Conservation (phyloP, 2,329 filamentous ascomycete genomes). For the Ceratocystis variospora region DNA sequence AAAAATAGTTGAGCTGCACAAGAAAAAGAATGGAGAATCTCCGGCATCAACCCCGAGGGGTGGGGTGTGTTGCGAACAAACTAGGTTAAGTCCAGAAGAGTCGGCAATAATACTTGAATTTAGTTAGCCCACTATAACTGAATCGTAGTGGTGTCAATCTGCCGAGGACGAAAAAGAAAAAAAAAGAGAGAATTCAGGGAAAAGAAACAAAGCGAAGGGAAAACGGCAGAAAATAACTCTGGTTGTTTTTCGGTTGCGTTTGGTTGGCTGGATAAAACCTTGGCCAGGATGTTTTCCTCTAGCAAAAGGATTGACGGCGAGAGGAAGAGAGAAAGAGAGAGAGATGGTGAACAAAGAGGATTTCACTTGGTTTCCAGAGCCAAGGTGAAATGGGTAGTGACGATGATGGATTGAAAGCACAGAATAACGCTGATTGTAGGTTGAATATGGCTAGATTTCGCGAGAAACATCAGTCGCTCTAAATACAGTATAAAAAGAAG, state of each 20-base stretch:
- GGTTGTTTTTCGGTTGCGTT: neutral
- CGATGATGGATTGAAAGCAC: neutral
- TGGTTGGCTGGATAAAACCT: neutral
- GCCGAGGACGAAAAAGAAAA: neutral
- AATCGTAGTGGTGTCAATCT: conserved; percentile 1
- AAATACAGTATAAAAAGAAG: neutral
- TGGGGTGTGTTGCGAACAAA: neutral
- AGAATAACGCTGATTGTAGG: neutral
- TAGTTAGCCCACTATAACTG: conserved; percentile 4
- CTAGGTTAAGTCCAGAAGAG: conserved; percentile 5
- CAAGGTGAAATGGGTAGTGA: neutral
- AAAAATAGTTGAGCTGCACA: conserved; percentile 6
- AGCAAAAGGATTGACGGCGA: neutral
- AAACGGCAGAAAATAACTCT: neutral
- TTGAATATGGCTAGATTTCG: neutral
- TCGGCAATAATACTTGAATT: neutral
- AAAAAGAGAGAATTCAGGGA: neutral
- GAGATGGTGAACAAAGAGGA: neutral
- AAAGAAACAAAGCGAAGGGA: neutral
- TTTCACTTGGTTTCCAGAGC: neutral
- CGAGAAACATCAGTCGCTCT: neutral
- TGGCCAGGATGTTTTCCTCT: neutral
- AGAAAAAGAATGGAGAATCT: conserved; percentile 6
- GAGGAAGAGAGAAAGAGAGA: neutral
- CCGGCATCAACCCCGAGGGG: conserved; percentile 3